Conservation (phyloP, 2,329 filamentous ascomycete genomes). For the Thelonectria rubi region DNA sequence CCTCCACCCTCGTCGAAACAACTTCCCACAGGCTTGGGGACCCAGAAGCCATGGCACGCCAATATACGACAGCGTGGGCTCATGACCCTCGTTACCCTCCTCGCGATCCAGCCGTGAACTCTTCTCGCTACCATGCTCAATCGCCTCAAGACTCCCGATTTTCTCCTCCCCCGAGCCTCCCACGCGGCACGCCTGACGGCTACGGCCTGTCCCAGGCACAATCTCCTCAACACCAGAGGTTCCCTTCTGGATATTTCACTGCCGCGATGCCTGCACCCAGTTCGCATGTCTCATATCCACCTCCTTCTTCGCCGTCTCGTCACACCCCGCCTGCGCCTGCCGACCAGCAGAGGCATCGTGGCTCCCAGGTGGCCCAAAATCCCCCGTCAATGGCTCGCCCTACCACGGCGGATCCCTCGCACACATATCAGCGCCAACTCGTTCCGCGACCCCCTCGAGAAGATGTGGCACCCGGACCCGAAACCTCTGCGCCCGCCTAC, state of each 20-base stretch:
- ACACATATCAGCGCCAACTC: slow-evolving; percentile 25
- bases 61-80: slow-evolving; percentile 35
- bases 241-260: slow-evolving; percentile 26
- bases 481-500: slow-evolving; percentile 14
- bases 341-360: slow-evolving; percentile 27
- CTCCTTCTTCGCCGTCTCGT: slow-evolving; percentile 23
- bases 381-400: slow-evolving; percentile 10
- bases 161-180: slow-evolving; percentile 40
- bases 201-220: slow-evolving; percentile 27
- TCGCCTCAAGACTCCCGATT: slow-evolving; percentile 41
- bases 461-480: slow-evolving; percentile 18
- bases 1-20: slow-evolving; percentile 33
- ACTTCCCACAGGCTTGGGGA: slow-evolving; percentile 27
- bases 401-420: slow-evolving; percentile 8
- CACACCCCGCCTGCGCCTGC: slow-evolving; percentile 12
- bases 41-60: slow-evolving; percentile 39
- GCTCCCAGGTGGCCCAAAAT: slow-evolving; percentile 12
- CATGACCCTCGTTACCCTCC: slow-evolving; percentile 32
- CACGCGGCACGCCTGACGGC: slow-evolving; percentile 31
- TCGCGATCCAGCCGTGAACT: slow-evolving; percentile 38
- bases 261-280: slow-evolving; percentile 25
- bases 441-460: slow-evolving; percentile 17
- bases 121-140: slow-evolving; percentile 35
- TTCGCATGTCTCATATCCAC: slow-evolving; percentile 31
- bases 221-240: slow-evolving; percentile 23